Evolutionary conservation across 108 stramenopile species (phyloP), one percentile per base, ranked within the genome.

Genomic region (Pseudonitzschia pungens): DNA sequence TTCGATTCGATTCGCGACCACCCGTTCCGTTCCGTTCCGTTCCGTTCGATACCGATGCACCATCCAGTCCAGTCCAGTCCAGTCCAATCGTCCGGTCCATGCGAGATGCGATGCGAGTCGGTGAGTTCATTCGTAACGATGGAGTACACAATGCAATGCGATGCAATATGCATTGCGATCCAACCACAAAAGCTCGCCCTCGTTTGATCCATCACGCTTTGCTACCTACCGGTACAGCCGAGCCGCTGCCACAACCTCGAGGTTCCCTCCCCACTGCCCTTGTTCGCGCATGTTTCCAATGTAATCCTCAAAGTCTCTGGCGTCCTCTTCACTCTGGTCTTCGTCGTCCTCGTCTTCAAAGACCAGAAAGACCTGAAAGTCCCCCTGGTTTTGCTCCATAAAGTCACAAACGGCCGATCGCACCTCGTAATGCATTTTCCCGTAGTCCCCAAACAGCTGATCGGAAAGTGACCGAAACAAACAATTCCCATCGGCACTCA

Each of bases 381-480:
- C 87, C 22, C 81, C 86, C 69, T 87, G 53, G 58, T 92, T 76
- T 31, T 60, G 20, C 31, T 83, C 87, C 70, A 94, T 64, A 52
- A 77, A 87, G 65, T 89, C 81, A 71, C 93, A 94, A 41, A 94
- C 71, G 24, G 87, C 87, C 43, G 68, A 28, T 56, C 93, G 76
- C 10, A 94, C 77, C 11, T 72, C 67, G 18, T 66, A 72, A 50
- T 92, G 89, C 36, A 60, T 54, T 32, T 79, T 68, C 5, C 90
- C 90, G 52, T 56, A 65, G 72, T 92, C 90, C 16, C 77, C 65
- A 55, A 77, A 87, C 12, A 94, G 77, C 72, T 94, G 93, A 72
- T 94, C 90, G 20, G 90, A 87, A 2, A 94, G 67, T 2, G 88
- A 82, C 24, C 93, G 89, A 66, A 94, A 94, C n/a, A 94, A 83